Evolutionary conservation across 768 basidiomycete genomes (phyloP).

Genomic region (Lactarius hengduanensis): DNA sequence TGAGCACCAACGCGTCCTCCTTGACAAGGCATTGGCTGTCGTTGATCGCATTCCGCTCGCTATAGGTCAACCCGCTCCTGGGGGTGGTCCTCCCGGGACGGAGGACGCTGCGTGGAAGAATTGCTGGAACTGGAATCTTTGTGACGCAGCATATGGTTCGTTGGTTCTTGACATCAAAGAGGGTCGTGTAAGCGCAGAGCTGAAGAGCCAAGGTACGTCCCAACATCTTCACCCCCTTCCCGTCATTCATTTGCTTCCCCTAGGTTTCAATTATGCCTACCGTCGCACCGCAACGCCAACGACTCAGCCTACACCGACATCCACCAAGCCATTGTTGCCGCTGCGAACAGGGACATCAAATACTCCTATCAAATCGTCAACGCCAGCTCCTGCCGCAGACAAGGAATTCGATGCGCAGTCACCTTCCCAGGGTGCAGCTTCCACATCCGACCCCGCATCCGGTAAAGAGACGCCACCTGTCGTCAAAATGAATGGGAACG

Average conservation of each 20-base stretch:
- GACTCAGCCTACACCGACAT: conserved; percentile 58
- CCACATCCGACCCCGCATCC: conserved; percentile 15
- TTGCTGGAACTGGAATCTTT: conserved; percentile 98
- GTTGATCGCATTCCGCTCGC: conserved; percentile 73
- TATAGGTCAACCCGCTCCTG: conserved; percentile 45
- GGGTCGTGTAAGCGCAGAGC: conserved; percentile 86
- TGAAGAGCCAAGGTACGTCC: conserved; percentile 82
- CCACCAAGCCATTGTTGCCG: conserved; percentile 52
- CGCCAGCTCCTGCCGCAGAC: conserved; percentile 30
- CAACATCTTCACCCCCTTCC: conserved; percentile 13
- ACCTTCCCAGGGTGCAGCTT: not conserved
- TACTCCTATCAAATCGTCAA: conserved; percentile 38
- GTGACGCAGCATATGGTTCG: conserved; percentile 91
- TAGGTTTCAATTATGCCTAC: conserved; percentile 96
- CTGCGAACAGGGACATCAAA: conserved; percentile 37
- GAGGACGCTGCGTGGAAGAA: conserved; percentile 99
- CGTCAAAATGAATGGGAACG: conserved; percentile 38
- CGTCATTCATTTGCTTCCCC: not conserved
- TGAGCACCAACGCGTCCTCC: conserved; percentile 80
- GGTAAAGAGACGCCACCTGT: conserved; percentile 20
- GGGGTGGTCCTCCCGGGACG: conserved; percentile 44
- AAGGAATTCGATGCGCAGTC: conserved; percentile 10
- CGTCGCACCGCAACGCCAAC: conserved; percentile 63
- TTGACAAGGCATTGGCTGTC: conserved; percentile 87
- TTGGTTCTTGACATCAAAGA: conserved; percentile 89